Base-by-base conservation (phyloP, 108 stramenopile genomes). In the Aurantiochytrium sp. region DNA sequence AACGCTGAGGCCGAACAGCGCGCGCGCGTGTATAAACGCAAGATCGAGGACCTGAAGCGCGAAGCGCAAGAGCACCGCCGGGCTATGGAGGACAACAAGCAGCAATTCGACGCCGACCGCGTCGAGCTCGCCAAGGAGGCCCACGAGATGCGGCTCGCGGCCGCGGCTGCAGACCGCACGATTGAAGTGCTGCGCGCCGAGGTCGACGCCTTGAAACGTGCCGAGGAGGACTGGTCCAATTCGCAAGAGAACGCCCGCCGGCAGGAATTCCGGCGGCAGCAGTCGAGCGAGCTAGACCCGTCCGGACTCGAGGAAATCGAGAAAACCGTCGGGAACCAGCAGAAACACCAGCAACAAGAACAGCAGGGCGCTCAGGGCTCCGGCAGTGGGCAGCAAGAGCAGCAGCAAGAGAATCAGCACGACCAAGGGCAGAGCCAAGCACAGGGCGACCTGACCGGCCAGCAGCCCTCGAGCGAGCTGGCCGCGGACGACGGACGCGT, bases 21-120 rank as follows among this genome's bases (percentile, higher is more conserved):
- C 6, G 45, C 45, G 42, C 39, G 24, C 2, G 45, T 48, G 1
- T 81, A 81, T 24, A 48, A 81, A n/a, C 21, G 73, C 6, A 41
- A 48, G 3, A 41, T 81, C 39, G 73, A 81, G 36, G 42, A 81
- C 3, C 19, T 81, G 24, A 12, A 42, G 73, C 39, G 45, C n/a
- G 73, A 81, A 24, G 73, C 24, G 6, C 59, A 65, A 19, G 59
- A 65, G 19, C 59, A 65, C 32, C 59, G 59, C 15, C 27, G 12
- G 32, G 8, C 59, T 0, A 65, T 65, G 59, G 73, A 81, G 73
- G 45, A 81, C 6, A 81, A 81, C 73, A 81, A 81, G 45, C 42
- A 81, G 30, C 39, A 42, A 12, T 48, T 81, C 3, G 73, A 81
- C 10, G 45, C 39, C 8, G 45, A 41, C 45, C 73, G 73, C 21